Percentiles rank a stretch among this genome's conserved stretches.
phyloP scores from a whole-genome alignment of 2,329 filamentous ascomycete genomes.

The Aphanocladium album region DNA sequence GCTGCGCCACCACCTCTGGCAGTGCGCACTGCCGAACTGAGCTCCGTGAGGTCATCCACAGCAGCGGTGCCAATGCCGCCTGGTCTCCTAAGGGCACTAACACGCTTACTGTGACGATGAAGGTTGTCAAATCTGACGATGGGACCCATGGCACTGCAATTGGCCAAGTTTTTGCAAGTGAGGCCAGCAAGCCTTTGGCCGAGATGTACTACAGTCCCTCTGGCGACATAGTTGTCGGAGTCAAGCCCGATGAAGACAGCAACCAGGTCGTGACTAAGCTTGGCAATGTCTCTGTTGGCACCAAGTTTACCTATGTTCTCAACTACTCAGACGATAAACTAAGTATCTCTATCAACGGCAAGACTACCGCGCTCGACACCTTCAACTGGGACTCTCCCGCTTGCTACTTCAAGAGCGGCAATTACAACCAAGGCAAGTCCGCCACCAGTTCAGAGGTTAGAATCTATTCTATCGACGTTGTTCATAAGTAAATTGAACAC shows the following conservation, averaged over 20 bases:
- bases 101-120: background rate
- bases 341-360: constrained; percentile 3
- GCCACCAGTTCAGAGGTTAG: background rate
- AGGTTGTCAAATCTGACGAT: background rate
- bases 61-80: background rate
- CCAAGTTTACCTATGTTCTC: background rate
- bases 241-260: background rate
- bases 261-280: constrained; percentile 3
- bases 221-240: constrained; percentile 1
- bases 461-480: background rate
- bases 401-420: constrained; percentile 4
- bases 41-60: background rate
- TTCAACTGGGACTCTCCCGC: constrained; percentile 3
- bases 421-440: constrained; percentile 5
- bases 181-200: background rate
- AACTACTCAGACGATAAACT: background rate
- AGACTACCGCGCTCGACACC: background rate
- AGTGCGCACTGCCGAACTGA: constrained; percentile 1
- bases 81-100: constrained; percentile 4
- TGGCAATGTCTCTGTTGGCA: background rate
- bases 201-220: constrained; percentile 6
- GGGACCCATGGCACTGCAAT: constrained; percentile 1
- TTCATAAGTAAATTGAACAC: background rate
- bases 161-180: constrained; percentile 3
- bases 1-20: constrained; percentile 2